Evolutionary conservation across 2,329 filamentous ascomycete genomes (phyloP).

Genomic region (Colletotrichum endophyticum): DNA sequence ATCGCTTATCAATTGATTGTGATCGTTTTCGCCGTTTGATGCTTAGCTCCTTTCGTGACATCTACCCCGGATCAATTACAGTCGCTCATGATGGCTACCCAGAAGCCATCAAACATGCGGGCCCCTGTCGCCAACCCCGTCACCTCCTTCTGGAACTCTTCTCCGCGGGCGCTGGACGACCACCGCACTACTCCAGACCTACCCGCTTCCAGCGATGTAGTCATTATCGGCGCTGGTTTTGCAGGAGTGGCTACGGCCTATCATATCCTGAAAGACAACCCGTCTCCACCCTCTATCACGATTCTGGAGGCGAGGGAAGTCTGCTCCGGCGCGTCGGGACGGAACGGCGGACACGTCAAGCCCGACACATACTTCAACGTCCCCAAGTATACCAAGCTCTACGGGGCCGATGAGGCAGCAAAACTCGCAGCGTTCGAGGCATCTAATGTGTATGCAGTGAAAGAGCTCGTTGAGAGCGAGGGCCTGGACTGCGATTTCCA

Average conservation of each 20-base stretch:
- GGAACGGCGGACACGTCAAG: not conserved
- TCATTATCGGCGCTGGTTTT: not conserved
- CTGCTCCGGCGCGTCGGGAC: not conserved
- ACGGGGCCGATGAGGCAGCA: not conserved
- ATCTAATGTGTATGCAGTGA: conserved; percentile 24
- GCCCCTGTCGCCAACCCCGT: not conserved
- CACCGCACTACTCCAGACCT: not conserved
- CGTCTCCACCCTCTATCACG: not conserved
- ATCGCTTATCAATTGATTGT: not conserved
- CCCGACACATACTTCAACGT: not conserved
- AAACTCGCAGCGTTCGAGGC: not conserved
- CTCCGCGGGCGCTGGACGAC: not conserved
- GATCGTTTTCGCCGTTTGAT: not conserved
- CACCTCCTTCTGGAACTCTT: not conserved
- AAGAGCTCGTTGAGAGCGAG: conserved; percentile 38
- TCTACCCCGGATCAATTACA: not conserved
- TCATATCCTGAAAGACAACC: not conserved
- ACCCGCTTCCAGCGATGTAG: not conserved
- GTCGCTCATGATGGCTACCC: not conserved
- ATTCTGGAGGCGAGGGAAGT: not conserved
- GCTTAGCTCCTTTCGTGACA: not conserved
- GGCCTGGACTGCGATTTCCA: conserved; percentile 49
- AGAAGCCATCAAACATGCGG: not conserved
- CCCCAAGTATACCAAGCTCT: not conserved
- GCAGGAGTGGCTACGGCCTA: not conserved